phyloP scores from a whole-genome alignment of 2,329 filamentous ascomycete genomes.

The Monosporascus sp. region DNA sequence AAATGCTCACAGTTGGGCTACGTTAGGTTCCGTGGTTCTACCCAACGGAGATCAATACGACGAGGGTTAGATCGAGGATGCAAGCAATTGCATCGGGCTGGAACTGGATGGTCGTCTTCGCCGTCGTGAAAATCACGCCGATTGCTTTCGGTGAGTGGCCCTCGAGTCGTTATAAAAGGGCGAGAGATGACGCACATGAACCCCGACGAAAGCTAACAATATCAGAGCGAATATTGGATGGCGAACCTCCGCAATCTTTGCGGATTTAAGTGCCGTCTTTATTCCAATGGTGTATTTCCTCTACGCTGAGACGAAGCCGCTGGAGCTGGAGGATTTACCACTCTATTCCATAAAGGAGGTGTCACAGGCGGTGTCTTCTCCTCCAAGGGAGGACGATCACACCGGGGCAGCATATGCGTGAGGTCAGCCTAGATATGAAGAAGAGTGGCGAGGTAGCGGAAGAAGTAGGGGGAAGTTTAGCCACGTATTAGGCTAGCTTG shows the following conservation, averaged over 20 bases:
- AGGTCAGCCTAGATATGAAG: constrained; percentile 12
- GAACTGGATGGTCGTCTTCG: constrained; percentile 19
- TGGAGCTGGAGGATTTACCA: constrained; percentile 39
- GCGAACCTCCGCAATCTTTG: constrained; percentile 23
- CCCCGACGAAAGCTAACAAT: neutral
- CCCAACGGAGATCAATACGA: constrained; percentile 35
- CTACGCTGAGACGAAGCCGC: constrained; percentile 37
- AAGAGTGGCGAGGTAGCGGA: neutral
- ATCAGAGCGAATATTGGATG: constrained; percentile 23
- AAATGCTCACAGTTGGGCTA: neutral
- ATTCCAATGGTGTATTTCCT: constrained; percentile 36
- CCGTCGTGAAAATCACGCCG: constrained; percentile 16
- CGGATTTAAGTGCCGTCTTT: constrained; percentile 15
- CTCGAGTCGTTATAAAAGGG: neutral
- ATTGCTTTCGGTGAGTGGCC: constrained; percentile 11
- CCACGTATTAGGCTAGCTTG: no score
- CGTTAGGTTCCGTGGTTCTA: constrained; percentile 35
- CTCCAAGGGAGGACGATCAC: constrained; percentile 18
- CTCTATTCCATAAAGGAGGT: constrained; percentile 32
- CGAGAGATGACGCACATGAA: neutral
- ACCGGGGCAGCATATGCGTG: constrained; percentile 26
- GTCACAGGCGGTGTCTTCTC: constrained; percentile 33
- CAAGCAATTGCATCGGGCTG: constrained; percentile 32
- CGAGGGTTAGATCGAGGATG: constrained; percentile 32
- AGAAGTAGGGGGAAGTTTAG: neutral